Conservation (phyloP, 306 rosid genomes). For the Parietaria judaica region DNA sequence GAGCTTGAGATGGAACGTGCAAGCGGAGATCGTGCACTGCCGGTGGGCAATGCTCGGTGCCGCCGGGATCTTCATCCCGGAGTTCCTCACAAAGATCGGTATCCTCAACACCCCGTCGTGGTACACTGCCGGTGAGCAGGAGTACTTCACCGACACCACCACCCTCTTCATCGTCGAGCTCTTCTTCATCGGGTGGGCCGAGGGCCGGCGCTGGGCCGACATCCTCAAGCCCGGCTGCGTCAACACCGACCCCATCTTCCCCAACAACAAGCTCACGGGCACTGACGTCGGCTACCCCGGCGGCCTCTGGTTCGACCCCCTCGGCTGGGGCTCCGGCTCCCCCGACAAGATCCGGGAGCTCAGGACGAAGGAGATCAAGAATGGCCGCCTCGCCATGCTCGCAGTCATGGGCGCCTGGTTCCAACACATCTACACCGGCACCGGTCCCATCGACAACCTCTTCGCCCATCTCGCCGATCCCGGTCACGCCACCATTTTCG, state of each 20-base stretch:
- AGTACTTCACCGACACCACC: conserved; percentile 70
- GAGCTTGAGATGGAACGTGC: conserved; percentile 55
- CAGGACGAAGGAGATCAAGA: conserved; percentile 74
- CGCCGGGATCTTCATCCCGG: conserved; percentile 73
- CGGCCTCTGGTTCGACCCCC: conserved; percentile 68
- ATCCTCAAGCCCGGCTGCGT: conserved; percentile 60
- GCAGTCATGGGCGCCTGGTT: conserved; percentile 82
- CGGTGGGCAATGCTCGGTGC: conserved; percentile 81
- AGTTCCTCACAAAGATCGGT: conserved; percentile 60
- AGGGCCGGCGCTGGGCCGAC: conserved; percentile 74
- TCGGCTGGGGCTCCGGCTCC: conserved; percentile 69
- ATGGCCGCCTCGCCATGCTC: conserved; percentile 69
- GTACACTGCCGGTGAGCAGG: conserved; percentile 60
- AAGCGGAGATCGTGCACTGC: conserved; percentile 65
- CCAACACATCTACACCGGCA: conserved; percentile 66
- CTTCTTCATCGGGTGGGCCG: conserved; percentile 67
- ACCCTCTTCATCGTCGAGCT: conserved; percentile 59
- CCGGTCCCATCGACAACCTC: conserved; percentile 77
- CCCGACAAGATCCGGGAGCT: conserved; percentile 63
- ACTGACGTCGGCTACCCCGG: conserved; percentile 71
- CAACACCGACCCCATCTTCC: conserved; percentile 70
- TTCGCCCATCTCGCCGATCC: conserved; percentile 79
- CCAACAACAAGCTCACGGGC: conserved; percentile 77
- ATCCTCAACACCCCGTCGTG: conserved; percentile 63
- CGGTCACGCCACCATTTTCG: conserved; percentile 63